Conservation (phyloP, 805 yeast genomes). For the Ogataea parapolymorpha region DNA sequence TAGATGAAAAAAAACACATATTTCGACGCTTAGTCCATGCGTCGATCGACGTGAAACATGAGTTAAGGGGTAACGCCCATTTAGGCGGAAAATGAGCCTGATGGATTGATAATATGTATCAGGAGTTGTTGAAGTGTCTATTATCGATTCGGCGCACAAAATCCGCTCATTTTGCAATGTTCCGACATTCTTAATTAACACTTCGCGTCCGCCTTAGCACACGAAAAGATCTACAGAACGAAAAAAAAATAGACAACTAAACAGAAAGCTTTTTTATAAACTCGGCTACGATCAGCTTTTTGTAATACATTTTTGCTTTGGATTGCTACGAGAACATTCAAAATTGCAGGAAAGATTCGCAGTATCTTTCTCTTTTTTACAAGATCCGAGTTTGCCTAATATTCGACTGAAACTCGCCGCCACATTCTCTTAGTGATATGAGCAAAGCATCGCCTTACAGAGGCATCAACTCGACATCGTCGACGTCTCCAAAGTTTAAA, state of each 20-base stretch:
- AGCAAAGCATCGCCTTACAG: constrained; percentile 24
- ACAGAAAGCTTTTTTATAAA: constrained; percentile 8
- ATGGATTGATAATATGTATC: no score
- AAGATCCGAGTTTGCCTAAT: background rate
- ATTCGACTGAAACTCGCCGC: background rate
- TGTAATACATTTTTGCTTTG: background rate
- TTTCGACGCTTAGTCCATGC: background rate
- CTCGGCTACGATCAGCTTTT: background rate
- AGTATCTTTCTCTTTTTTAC: background rate
- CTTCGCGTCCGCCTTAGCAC: background rate
- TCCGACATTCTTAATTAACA: background rate
- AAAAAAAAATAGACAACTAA: constrained; percentile 15
- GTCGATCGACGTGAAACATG: background rate
- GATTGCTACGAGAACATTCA: background rate
- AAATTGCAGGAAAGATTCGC: background rate
- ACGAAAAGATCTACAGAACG: constrained; percentile 5
- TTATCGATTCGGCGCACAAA: no score
- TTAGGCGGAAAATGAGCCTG: no score
- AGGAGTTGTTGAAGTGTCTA: no score
- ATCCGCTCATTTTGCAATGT: no score
- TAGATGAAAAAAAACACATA: background rate
- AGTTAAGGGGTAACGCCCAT: no score
- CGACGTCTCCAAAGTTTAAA: constrained; percentile 22
- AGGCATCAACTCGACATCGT: constrained; percentile 20
- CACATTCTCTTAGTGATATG: constrained; percentile 12